phyloP scores from a whole-genome alignment of 176 grass and related monocot genomes.

The Aegilops longissima region DNA sequence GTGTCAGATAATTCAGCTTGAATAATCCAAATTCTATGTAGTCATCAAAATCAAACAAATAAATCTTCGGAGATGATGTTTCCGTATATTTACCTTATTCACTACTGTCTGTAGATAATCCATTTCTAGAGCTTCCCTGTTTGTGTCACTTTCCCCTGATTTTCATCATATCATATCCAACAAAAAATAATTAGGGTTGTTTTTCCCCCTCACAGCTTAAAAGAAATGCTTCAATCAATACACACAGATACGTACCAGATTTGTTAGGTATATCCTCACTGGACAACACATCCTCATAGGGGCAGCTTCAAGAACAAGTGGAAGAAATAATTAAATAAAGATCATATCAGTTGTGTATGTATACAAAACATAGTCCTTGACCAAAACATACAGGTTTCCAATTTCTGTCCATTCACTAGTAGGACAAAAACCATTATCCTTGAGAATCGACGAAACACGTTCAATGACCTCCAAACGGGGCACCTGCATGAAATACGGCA shows the following conservation, averaged over 20 bases:
- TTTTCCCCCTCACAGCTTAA: neutral
- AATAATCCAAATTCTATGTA: too few relatives aligned
- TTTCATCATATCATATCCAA: neutral
- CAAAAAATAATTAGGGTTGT: neutral
- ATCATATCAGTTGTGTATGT: neutral
- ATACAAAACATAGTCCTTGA: too few relatives aligned
- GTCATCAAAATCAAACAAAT: too few relatives aligned
- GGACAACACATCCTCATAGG: neutral
- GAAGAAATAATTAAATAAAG: neutral
- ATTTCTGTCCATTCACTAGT: neutral
- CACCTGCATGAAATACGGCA: conserved; percentile 4
- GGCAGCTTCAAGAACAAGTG: neutral
- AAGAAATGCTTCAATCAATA: neutral
- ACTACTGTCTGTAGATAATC: neutral
- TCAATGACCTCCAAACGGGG: neutral
- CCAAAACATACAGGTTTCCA: neutral
- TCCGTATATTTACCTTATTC: neutral
- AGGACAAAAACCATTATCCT: conserved; percentile 15
- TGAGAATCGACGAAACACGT: neutral
- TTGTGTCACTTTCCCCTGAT: neutral
- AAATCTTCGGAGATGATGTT: neutral
- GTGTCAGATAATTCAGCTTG: too few relatives aligned
- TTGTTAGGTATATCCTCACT: neutral
- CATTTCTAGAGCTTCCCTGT: neutral
- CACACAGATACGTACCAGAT: neutral